A percentile compares a stretch with the other conserved stretches of the same genome.
Evolutionary conservation across 78 protist species (phyloP).

Genomic region (slime mould (Dictyostelium discoideum)): dicty_2.7 NC_007091.3:3558001-3558500

Average conservation of each 20-base stretch:
- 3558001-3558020: slow-evolving; percentile 80
- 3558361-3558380: too few relatives aligned
- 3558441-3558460: too few relatives aligned
- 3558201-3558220: not conserved
- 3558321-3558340: not conserved
- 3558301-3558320: not conserved
- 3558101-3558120: slow-evolving; percentile 37
- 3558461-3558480: too few relatives aligned
- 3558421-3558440: too few relatives aligned
- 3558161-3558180: slow-evolving; percentile 13
- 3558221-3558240: too few relatives aligned
- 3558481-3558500: too few relatives aligned
- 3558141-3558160: slow-evolving; percentile 58
- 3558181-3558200: not conserved
- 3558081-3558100: slow-evolving; percentile 70
- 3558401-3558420: too few relatives aligned
- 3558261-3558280: not conserved
- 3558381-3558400: too few relatives aligned
- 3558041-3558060: slow-evolving; percentile 42
- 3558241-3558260: not conserved
- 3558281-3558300: not conserved
- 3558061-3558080: slow-evolving; percentile 85
- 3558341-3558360: too few relatives aligned
- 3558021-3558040: slow-evolving; percentile 80
- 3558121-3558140: slow-evolving; percentile 43